Percentiles rank a stretch among this genome's conserved stretches.
Conservation (phyloP, 2,329 filamentous ascomycete species). For the Penicillium decumbens region DNA sequence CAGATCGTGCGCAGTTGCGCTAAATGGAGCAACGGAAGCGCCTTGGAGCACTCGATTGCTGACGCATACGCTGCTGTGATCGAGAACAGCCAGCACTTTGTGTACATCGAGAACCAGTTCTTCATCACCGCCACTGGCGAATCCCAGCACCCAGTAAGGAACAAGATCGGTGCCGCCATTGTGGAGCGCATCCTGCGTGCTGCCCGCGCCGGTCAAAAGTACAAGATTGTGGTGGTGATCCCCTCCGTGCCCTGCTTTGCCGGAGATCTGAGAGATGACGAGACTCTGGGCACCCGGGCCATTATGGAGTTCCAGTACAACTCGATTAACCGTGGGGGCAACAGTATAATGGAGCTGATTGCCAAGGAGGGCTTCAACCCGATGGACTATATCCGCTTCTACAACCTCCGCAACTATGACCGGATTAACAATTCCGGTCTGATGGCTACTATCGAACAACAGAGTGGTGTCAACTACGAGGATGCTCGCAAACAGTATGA, state of each 20-base stretch:
- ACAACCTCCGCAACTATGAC: constrained; percentile 91
- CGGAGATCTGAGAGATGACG: constrained; percentile 78
- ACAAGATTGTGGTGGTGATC: constrained; percentile 83
- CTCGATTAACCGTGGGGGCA: constrained; percentile 83
- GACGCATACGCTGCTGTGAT: constrained; percentile 85
- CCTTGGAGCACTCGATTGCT: constrained; percentile 75
- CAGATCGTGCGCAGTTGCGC: constrained; percentile 67
- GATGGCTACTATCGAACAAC: constrained; percentile 37
- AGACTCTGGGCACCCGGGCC: constrained; percentile 77
- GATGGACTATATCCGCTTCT: constrained; percentile 79
- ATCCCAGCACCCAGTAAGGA: constrained; percentile 77
- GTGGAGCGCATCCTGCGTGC: constrained; percentile 84
- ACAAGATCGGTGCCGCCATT: constrained; percentile 84
- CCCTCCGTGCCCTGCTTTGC: constrained; percentile 91
- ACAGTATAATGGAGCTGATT: constrained; percentile 83
- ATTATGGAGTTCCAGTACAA: constrained; percentile 99
- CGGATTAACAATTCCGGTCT: constrained; percentile 60
- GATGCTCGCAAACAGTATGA: constrained; percentile 44
- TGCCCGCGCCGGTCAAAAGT: constrained; percentile 76
- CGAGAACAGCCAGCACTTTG: constrained; percentile 78
- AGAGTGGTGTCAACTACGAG: constrained; percentile 44
- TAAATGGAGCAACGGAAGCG: constrained; percentile 95
- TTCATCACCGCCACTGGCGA: constrained; percentile 94
- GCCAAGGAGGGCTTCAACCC: constrained; percentile 73
- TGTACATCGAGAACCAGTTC: constrained; percentile 99